Evolutionary conservation across 2,329 filamentous ascomycete species (phyloP), one percentile per base, ranked within the genome.

Genomic region (Colletotrichum brevisporum): DNA sequence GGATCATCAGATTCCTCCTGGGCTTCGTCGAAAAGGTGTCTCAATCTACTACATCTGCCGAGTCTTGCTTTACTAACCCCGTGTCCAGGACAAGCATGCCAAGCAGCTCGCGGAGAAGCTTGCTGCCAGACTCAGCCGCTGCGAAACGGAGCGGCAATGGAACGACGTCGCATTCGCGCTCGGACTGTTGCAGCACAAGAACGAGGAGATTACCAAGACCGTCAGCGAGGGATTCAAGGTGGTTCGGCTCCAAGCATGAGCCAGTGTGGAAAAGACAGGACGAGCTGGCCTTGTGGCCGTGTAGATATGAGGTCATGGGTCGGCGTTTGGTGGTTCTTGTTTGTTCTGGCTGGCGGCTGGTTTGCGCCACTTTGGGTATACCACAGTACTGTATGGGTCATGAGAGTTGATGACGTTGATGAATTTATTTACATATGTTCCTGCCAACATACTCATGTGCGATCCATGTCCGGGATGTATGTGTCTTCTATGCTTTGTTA

Each of bases 11-110:
- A 77, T 99, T 99, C 82, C 82, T 99, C 77, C 90, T 97, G 71
- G 94, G 94, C 1, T 99, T 99, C 79, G 94, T 99, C 72, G 96
- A 99, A 78, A 99, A 98, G 92, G 94, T 96, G 86, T 78, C 62
- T 55, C 12, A 36, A 36, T 52, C 9, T n/a, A 9, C 62, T 8
- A 45, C 9, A 10, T 48, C 48, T 43, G 18, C 31, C 27, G 36
- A 39, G 47, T 16, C 21, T 52, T 55, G 21, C 45, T 6, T 52
- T 16, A 47, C 70, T 74, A 72, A 73, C 63, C 39, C 63, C 43
- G 57, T 68, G 12, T 57, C 24, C 73, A 97, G 95, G 96, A 99
- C 81, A 98, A 98, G 84, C 96, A 99, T 77, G 95, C 96, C 57
- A 96, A 94, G 76, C 95, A 99, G 78, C 87, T 99, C 31, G 91